Percentiles rank a stretch among this genome's conserved stretches.
phyloP scores from a whole-genome alignment of 2,329 filamentous ascomycete genomes.

The Orbilia oligospora region DNA sequence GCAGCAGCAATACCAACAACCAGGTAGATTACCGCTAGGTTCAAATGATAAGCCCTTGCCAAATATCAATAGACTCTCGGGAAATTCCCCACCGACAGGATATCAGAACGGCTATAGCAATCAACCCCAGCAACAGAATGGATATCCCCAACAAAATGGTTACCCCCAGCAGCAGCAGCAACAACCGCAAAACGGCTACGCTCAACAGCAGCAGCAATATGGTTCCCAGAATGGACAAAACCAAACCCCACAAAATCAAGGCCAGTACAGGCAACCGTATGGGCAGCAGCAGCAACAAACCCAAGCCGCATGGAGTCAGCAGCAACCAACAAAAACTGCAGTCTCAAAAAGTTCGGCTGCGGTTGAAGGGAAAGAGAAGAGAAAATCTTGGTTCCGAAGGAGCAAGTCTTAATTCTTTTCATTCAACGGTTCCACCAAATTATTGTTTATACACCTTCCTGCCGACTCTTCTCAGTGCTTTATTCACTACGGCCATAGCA shows the following conservation, averaged over 20 bases:
- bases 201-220: conserved; percentile 39
- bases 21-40: conserved; percentile 39
- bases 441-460: conserved; percentile 15
- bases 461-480: conserved; percentile 12
- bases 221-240: conserved; percentile 38
- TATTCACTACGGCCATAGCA: not conserved
- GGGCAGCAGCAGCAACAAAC: conserved; percentile 43
- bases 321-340: conserved; percentile 41
- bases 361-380: conserved; percentile 48
- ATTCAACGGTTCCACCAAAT: not conserved
- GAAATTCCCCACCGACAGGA: conserved; percentile 25
- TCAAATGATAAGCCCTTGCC: conserved; percentile 55
- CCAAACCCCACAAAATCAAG: conserved; percentile 36
- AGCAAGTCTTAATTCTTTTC: conserved; percentile 49
- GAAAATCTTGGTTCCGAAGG: conserved; percentile 57
- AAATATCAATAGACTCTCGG: conserved; percentile 36
- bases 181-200: conserved; percentile 5
- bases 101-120: conserved; percentile 49
- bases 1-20: conserved; percentile 44
- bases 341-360: conserved; percentile 55
- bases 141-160: conserved; percentile 28
- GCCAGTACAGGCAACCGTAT: conserved; percentile 49
- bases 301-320: conserved; percentile 46
- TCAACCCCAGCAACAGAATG: conserved; percentile 46
- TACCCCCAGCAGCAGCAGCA: conserved; percentile 32